These are phyloP conservation scores for Dalbergia oliveri DNA, from an alignment of 306 rosid species.

Conservation along the genomic window DNA sequence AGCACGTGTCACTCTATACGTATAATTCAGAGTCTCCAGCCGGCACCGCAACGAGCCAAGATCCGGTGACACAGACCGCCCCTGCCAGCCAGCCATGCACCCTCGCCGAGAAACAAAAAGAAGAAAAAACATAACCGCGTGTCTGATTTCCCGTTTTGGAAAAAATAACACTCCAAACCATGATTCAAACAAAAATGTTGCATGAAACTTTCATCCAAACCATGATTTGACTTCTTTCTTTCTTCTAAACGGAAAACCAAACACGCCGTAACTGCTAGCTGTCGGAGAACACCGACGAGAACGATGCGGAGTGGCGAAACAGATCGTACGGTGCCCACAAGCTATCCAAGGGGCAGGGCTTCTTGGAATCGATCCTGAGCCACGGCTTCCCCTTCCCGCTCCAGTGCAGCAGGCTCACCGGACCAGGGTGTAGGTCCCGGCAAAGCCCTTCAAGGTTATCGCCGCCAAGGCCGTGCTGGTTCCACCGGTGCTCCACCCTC, in stretches of 20 bases:
- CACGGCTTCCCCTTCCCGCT: slow-evolving; percentile 97
- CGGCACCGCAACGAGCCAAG: slow-evolving; percentile 2
- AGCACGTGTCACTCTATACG: neutral
- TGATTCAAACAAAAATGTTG: neutral
- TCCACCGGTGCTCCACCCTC: slow-evolving; percentile 90
- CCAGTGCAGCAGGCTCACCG: slow-evolving; percentile 90
- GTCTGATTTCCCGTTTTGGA: neutral
- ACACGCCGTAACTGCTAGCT: slow-evolving; percentile 42
- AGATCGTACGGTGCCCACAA: slow-evolving; percentile 94
- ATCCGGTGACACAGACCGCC: slow-evolving; percentile 6
- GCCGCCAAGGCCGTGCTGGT: slow-evolving; percentile 95
- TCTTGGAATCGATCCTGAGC: slow-evolving; percentile 81
- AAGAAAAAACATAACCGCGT: neutral
- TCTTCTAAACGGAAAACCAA: neutral
- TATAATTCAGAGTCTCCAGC: neutral
- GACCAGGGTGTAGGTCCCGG: slow-evolving; percentile 86
- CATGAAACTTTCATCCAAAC: too few relatives aligned
- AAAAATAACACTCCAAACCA: neutral
- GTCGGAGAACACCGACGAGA: slow-evolving; percentile 63
- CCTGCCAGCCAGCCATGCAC: slow-evolving; percentile 2
- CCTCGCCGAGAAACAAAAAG: neutral
- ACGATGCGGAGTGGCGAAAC: slow-evolving; percentile 58
- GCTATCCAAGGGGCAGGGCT: slow-evolving; percentile 87
- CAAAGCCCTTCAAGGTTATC: slow-evolving; percentile 84
- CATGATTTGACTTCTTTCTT: neutral